A percentile compares a stretch with the other conserved stretches of the same genome.
Evolutionary conservation across 2,329 filamentous ascomycete genomes (phyloP).

Genomic region (Cladophialophora exuberans): DNA sequence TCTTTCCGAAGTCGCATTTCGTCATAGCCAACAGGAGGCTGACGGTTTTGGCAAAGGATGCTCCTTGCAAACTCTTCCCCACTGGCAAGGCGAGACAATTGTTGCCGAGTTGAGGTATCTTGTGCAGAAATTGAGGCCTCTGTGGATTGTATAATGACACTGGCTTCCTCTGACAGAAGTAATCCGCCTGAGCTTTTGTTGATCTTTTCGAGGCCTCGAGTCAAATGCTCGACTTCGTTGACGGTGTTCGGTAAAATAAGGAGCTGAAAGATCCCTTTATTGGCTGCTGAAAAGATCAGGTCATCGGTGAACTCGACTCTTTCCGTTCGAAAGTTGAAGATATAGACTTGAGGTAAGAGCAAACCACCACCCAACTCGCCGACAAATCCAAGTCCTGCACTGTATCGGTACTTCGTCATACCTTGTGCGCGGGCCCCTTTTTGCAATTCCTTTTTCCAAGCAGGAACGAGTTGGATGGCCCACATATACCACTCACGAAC

Average conservation of each 20-base stretch:
- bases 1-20: constrained; percentile 33
- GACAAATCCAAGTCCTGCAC: constrained; percentile 40
- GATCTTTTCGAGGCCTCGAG: constrained; percentile 14
- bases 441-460: constrained; percentile 37
- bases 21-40: constrained; percentile 38
- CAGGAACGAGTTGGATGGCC: constrained; percentile 39
- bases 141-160: constrained; percentile 24
- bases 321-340: constrained; percentile 27
- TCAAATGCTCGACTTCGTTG: constrained; percentile 15
- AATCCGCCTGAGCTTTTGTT: constrained; percentile 11
- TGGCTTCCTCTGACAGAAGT: constrained; percentile 21
- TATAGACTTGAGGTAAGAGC: constrained; percentile 42
- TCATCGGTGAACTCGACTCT: constrained; percentile 40
- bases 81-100: constrained; percentile 34
- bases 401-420: constrained; percentile 38
- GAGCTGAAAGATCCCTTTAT: constrained; percentile 39
- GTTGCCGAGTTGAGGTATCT: background rate
- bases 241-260: constrained; percentile 35
- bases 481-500: constrained; percentile 41
- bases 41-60: constrained; percentile 36
- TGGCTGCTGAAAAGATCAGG: constrained; percentile 36
- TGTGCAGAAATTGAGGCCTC: background rate
- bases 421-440: constrained; percentile 38
- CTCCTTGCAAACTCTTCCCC: constrained; percentile 36
- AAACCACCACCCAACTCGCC: constrained; percentile 37